Evolutionary conservation across 73 alveolate genomes (phyloP).

Genomic region (Paramecium primaurelia): DNA sequence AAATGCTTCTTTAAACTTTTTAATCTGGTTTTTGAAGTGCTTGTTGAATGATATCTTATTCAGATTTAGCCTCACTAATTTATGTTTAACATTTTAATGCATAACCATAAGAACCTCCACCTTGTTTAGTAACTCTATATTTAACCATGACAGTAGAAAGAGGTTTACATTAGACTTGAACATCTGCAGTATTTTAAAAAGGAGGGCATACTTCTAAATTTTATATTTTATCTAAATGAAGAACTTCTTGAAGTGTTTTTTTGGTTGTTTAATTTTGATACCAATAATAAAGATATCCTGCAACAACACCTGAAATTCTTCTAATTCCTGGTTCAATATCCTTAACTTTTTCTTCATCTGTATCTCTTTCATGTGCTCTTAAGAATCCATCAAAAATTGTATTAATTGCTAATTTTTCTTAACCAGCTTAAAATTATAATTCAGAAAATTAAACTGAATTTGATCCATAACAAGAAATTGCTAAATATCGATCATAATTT

Average conservation of each 20-base stretch:
- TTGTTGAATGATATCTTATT: neutral
- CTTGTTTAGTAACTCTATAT: constrained; percentile 41
- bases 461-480: constrained; percentile 43
- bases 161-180: constrained; percentile 32
- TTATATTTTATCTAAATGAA: constrained; percentile 12
- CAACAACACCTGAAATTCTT: constrained; percentile 49
- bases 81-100: neutral
- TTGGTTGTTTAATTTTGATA: constrained; percentile 41
- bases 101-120: constrained; percentile 49
- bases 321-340: neutral
- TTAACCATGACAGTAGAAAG: constrained; percentile 14
- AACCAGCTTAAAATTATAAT: neutral
- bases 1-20: neutral
- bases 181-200: neutral
- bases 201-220: constrained; percentile 51
- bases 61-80: neutral
- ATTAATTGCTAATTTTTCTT: neutral
- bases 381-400: constrained; percentile 46
- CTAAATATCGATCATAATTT: constrained; percentile 51
- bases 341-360: constrained; percentile 48
- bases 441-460: constrained; percentile 54
- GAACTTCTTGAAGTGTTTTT: neutral
- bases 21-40: neutral
- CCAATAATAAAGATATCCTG: constrained; percentile 53
- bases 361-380: constrained; percentile 33